Evolutionary conservation across 495 filamentous ascomycete genomes (phyloP).

Genomic region (Staphylotrichum longicolle): DNA sequence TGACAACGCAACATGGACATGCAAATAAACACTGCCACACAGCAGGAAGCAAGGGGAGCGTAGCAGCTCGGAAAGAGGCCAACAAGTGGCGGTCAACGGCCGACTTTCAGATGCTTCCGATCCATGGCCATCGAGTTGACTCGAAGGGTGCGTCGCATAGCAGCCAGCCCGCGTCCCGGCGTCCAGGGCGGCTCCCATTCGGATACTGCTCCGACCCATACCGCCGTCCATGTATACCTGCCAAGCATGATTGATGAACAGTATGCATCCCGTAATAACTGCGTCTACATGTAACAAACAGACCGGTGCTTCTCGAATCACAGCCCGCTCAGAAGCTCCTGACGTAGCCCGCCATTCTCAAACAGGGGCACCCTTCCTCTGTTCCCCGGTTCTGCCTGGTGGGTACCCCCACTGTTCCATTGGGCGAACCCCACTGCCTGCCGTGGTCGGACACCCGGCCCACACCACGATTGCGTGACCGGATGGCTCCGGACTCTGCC

Average conservation of each 20-base stretch:
- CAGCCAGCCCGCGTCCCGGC: neutral
- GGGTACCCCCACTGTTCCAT: constrained; percentile 12
- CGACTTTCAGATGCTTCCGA: neutral
- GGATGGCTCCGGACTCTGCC: neutral
- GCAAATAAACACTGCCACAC: neutral
- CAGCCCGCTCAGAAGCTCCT: neutral
- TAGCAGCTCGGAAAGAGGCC: too few relatives aligned
- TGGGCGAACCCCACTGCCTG: neutral
- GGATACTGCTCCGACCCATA: neutral
- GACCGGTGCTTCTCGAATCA: constrained; percentile 8
- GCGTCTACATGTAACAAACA: too few relatives aligned
- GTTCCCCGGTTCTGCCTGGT: constrained; percentile 4
- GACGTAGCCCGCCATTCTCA: constrained; percentile 6
- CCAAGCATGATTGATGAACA: neutral
- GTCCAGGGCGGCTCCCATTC: neutral
- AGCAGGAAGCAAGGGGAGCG: neutral
- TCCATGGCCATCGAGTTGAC: too few relatives aligned
- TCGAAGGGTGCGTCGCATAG: neutral
- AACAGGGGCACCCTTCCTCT: neutral
- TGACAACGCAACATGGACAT: neutral
- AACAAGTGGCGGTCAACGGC: constrained; percentile 13
- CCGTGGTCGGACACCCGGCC: constrained; percentile 8
- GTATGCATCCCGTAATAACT: neutral
- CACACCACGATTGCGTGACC: constrained; percentile 17
- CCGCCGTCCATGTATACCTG: neutral